Base-by-base conservation (phyloP, 2,329 filamentous ascomycete species). In the Arthrobotrys sphaeroides region DNA sequence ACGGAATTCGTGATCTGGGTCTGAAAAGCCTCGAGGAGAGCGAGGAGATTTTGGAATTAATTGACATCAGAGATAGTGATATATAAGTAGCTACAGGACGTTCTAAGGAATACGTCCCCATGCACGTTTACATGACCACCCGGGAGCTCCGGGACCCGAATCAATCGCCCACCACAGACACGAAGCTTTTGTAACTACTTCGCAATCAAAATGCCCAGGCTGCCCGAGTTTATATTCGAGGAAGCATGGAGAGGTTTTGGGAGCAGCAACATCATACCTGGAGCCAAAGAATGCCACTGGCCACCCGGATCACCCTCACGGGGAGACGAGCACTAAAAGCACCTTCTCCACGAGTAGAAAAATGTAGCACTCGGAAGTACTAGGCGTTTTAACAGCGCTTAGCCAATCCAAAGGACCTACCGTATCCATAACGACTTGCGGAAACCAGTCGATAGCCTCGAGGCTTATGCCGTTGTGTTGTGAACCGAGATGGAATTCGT, bases 391-490 rank as follows among this genome's bases (percentile, higher is more conserved):
- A 24, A 20, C 12, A 38, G 4, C 10, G 10, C 31, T 33, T 24
- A 55, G 38, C 9, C 28, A 38, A 33, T 12, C 12, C 7, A 53
- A 33, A 36, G 5, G n/a, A 33, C 26, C 28, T 9, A 33, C 13
- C n/a, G 20, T 20, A 20, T 9, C 3, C 13, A 13, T n/a, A 9
- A 9, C 3, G n/a, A 10, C 1, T 24, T 24, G 3, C 9, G 13
- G 5, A 1, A 3, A 13, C 9, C 20, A n/a, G 20, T 38, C 18
- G 18, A 55, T 3, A 10, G 31, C 12, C 18, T 55, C 31, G 31
- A 55, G n/a, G 51, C 51, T 22, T 31, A 55, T 36, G 3, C 36
- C 24, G n/a, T 61, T 61, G 57, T 45, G 40, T 61, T 61, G 57
- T n/a, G 24, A 36, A 18, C 26, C 9, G 26, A 16, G 36, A 18